phyloP scores from a whole-genome alignment of 148 eudicot genomes.

The Rhododendron mucronatum region DNA sequence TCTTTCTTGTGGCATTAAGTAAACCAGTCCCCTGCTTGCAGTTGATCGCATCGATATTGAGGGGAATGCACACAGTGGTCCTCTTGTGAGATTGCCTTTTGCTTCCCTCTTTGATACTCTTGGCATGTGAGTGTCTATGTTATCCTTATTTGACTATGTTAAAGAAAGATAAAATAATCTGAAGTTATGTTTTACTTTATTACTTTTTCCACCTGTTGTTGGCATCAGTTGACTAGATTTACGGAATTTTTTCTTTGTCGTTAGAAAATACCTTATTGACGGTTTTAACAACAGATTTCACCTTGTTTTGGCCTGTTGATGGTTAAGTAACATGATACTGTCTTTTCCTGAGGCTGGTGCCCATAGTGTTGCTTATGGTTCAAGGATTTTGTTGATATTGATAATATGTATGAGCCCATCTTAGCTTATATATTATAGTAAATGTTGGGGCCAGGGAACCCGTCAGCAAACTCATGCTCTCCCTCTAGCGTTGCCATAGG shows the following conservation, averaged over 20 bases:
- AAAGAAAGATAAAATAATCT: background rate
- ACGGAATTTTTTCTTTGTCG: background rate
- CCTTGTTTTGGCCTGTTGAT: background rate
- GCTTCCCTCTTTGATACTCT: constrained; percentile 89
- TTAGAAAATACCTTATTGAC: background rate
- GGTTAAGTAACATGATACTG: background rate
- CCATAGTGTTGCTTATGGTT: background rate
- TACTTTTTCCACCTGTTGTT: background rate
- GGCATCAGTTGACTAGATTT: background rate
- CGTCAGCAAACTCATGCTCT: background rate
- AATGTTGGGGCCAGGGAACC: background rate
- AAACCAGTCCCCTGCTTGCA: constrained; percentile 39
- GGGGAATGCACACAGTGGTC: constrained; percentile 68
- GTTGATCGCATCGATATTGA: constrained; percentile 80
- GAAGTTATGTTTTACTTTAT: background rate
- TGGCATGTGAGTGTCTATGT: constrained; percentile 68
- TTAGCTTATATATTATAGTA: background rate
- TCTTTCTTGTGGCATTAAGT: constrained; percentile 10
- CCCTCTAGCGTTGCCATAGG: background rate
- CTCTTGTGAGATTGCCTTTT: constrained; percentile 75
- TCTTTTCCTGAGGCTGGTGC: background rate
- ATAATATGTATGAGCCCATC: background rate
- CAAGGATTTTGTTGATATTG: background rate
- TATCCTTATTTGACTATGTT: background rate
- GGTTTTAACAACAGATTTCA: background rate